Conservation (phyloP, 2,329 filamentous ascomycete genomes). For the Penicillium sp. region DNA sequence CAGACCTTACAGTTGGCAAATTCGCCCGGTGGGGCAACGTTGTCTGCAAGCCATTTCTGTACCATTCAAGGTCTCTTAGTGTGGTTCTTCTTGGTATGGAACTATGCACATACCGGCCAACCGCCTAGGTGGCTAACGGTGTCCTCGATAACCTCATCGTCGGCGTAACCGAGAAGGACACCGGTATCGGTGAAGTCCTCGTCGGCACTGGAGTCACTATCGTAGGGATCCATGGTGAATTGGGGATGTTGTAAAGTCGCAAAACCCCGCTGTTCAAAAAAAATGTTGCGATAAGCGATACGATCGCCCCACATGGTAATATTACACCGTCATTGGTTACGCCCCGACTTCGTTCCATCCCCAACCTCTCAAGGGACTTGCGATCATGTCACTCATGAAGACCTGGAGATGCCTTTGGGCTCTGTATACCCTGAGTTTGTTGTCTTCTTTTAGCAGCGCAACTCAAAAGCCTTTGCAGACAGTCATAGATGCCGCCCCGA, state of each 20-base stretch:
- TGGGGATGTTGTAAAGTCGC: constrained; percentile 2
- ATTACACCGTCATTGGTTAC: constrained; percentile 7
- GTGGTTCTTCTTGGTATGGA: neutral
- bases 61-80: constrained; percentile 14
- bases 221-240: constrained; percentile 69
- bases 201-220: constrained; percentile 75
- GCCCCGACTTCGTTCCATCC: constrained; percentile 6
- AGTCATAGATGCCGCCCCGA: constrained; percentile 18
- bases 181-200: constrained; percentile 64
- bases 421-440: constrained; percentile 9
- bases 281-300: constrained; percentile 24
- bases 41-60: constrained; percentile 81
- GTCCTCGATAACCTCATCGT: constrained; percentile 76
- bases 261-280: constrained; percentile 22
- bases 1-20: constrained; percentile 86
- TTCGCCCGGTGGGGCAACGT: constrained; percentile 68
- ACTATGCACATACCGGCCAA: constrained; percentile 64
- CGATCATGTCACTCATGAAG: neutral
- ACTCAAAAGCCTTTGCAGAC: constrained; percentile 22
- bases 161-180: constrained; percentile 86
- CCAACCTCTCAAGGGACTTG: neutral
- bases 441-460: constrained; percentile 21
- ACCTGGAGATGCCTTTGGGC: constrained; percentile 5
- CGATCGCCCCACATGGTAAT: constrained; percentile 4
- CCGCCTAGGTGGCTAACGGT: constrained; percentile 86